Conservation (phyloP, 2,329 filamentous ascomycete species). For the Cytospora chrysosperma region DNA sequence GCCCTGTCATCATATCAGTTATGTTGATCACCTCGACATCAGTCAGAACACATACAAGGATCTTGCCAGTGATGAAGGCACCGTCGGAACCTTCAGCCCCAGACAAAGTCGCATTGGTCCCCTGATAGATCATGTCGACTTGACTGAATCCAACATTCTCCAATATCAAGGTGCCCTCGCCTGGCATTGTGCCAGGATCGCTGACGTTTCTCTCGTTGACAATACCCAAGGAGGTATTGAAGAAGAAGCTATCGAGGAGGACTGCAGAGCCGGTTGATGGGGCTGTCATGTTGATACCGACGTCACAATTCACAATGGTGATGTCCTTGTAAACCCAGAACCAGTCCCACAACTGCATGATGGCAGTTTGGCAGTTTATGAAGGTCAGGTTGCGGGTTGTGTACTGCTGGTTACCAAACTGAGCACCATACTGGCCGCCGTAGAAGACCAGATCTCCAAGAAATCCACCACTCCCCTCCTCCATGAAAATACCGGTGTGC, state of each 20-base stretch:
- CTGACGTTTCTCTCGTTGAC: slow-evolving; percentile 53
- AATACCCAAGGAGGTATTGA: slow-evolving; percentile 64
- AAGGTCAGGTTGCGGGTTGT: slow-evolving; percentile 67
- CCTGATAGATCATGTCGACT: slow-evolving; percentile 36
- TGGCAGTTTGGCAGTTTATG: slow-evolving; percentile 61
- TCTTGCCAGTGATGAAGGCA: slow-evolving; percentile 14
- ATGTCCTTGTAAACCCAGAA: slow-evolving; percentile 70
- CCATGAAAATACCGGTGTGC: slow-evolving; percentile 60
- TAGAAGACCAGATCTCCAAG: slow-evolving; percentile 70
- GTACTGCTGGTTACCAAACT: slow-evolving; percentile 67
- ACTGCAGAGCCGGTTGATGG: slow-evolving; percentile 72
- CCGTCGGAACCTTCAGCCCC: not conserved
- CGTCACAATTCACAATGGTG: slow-evolving; percentile 58
- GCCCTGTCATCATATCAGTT: slow-evolving; percentile 46
- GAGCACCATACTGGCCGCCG: slow-evolving; percentile 61
- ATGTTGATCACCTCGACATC: not conserved
- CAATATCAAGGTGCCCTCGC: slow-evolving; percentile 44
- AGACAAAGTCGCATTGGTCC: slow-evolving; percentile 39
- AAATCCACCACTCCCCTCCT: slow-evolving; percentile 64
- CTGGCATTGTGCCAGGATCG: slow-evolving; percentile 33
- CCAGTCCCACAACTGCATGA: slow-evolving; percentile 75
- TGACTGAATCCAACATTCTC: slow-evolving; percentile 46
- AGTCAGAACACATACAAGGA: not conserved
- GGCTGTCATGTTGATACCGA: slow-evolving; percentile 65
- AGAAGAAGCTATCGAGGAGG: slow-evolving; percentile 71